Conservation (phyloP, 2,329 filamentous ascomycete species). For the Fusarium pseudocircinatum region DNA sequence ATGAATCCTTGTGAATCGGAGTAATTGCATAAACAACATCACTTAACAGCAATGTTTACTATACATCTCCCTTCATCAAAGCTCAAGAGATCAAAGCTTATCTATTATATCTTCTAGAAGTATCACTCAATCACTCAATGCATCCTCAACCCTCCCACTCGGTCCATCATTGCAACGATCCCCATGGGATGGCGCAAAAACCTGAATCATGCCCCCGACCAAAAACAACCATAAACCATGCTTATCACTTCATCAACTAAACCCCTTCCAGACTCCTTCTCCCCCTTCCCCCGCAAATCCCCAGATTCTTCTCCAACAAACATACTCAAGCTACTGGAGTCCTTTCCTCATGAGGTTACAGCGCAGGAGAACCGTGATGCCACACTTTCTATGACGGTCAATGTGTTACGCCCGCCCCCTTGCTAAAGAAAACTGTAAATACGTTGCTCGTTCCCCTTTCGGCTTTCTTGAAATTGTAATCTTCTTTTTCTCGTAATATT, state of each 20-base stretch:
- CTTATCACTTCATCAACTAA: conserved; percentile 6
- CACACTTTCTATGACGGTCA: conserved; percentile 19
- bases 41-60: background rate
- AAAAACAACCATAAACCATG: background rate
- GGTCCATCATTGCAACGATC: conserved; percentile 34
- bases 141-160: conserved; percentile 18
- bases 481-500: background rate
- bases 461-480: background rate
- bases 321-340: background rate
- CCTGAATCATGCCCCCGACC: conserved; percentile 20
- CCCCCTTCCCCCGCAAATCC: conserved; percentile 27
- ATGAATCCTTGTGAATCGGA: background rate
- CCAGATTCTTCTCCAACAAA: conserved; percentile 38
- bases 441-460: conserved; percentile 1
- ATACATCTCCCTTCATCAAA: no score
- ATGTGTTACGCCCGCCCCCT: background rate
- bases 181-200: background rate
- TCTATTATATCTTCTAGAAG: background rate
- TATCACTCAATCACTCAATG: background rate
- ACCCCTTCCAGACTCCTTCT: background rate
- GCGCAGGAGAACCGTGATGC: background rate
- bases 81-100: background rate
- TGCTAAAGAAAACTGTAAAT: conserved; percentile 22
- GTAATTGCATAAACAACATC: background rate
- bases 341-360: conserved; percentile 34